Evolutionary conservation across 2,329 filamentous ascomycete species (phyloP), one percentile per base, ranked within the genome.

Genomic region (Penicillium concentricum): DNA sequence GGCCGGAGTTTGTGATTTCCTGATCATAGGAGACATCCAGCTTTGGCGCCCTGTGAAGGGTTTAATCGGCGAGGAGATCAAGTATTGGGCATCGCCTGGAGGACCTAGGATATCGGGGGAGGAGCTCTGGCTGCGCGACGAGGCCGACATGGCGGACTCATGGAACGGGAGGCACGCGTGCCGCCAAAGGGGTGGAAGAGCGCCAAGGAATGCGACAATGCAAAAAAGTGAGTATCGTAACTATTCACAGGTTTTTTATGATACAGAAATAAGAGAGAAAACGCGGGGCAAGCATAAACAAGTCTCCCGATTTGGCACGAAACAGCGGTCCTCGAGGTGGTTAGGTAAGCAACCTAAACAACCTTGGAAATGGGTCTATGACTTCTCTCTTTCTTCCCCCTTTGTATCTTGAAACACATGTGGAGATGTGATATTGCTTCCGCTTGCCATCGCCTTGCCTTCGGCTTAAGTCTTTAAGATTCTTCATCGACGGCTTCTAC

Each of bases 71-170:
- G 75, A 77, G 20, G 75, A 77, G 30, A 78, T 71, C 32, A 78
- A 62, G 61, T 76, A 77, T 20, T 76, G 71, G 35, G 68, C 70
- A 61, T 78, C 74, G 54, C 74, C 75, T 58, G 75, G 70, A 45
- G 75, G 74, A 26, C 71, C 75, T 55, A 78, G 69, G 51, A 76
- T 68, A 68, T 78, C 75, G 44, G 75, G 75, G 41, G 75, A 78
- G 57, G 75, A 77, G 61, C 69, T 76, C 50, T 66, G 56, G 58
- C 68, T 75, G 62, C 69, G 71, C 56, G 69, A 69, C 54, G 67
- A 74, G 72, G 55, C 61, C 63, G 65, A 63, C 58, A 69, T 68
- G 62, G 56, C 56, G 61, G 51, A 57, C 56, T 65, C 51, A 42
- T 56, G 52, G 54, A 57, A 57, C 58, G 59, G 54, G 45, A 48